Percentiles rank a stretch among this genome's conserved stretches.
phyloP scores from a whole-genome alignment of 2,329 filamentous ascomycete species.

The Juglanconis sp. region DNA sequence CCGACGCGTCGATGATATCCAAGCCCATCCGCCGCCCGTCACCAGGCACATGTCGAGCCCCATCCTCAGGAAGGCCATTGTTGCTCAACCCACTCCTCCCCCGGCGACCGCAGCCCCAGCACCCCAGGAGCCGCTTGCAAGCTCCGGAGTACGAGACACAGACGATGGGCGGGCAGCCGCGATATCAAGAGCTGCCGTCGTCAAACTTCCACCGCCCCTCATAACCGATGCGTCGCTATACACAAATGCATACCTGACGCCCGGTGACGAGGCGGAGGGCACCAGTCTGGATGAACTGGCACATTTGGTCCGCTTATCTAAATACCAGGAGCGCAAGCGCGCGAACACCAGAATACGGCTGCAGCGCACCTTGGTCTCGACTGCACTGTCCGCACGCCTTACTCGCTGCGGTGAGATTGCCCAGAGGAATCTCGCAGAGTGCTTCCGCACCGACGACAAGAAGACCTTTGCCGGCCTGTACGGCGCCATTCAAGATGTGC shows the following conservation, averaged over 20 bases:
- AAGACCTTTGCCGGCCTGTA: constrained; percentile 71
- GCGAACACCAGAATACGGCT: constrained; percentile 69
- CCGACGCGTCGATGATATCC: constrained; percentile 42
- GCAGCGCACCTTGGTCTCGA: constrained; percentile 71
- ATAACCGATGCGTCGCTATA: constrained; percentile 66
- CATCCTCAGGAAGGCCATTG: constrained; percentile 45
- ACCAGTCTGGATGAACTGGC: constrained; percentile 75
- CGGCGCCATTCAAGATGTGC: constrained; percentile 75
- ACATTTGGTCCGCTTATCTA: constrained; percentile 72
- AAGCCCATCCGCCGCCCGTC: constrained; percentile 36
- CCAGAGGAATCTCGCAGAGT: constrained; percentile 72
- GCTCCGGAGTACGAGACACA: constrained; percentile 17
- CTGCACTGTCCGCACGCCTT: constrained; percentile 70
- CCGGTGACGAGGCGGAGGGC: constrained; percentile 59
- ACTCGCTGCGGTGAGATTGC: constrained; percentile 72
- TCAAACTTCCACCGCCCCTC: constrained; percentile 46
- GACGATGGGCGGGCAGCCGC: constrained; percentile 12
- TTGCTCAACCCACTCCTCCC: constrained; percentile 41
- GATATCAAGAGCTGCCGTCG: constrained; percentile 18
- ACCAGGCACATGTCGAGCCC: constrained; percentile 30
- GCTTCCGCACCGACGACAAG: constrained; percentile 76
- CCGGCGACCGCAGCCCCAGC: constrained; percentile 26
- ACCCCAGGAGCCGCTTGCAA: constrained; percentile 20
- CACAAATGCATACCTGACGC: constrained; percentile 57
- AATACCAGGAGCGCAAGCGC: constrained; percentile 79